Conservation (phyloP, 2,329 filamentous ascomycete species). For the Chaetomium olivaceum region DNA sequence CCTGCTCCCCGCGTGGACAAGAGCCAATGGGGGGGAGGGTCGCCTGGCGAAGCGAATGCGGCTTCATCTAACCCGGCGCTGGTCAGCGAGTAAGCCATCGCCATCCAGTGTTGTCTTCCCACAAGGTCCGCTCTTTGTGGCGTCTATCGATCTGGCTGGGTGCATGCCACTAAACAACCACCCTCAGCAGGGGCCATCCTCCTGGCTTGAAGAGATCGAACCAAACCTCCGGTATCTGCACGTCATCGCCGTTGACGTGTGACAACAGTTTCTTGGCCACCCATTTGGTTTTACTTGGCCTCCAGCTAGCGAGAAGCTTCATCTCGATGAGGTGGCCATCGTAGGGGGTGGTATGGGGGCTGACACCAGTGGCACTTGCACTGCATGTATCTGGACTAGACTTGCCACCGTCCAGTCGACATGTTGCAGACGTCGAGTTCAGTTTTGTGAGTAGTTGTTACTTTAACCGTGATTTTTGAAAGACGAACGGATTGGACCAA, state of each 20-base stretch:
- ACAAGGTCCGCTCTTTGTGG: slow-evolving; percentile 1
- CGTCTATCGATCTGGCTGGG: slow-evolving; percentile 19
- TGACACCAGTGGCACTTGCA: neutral
- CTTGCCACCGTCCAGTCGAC: neutral
- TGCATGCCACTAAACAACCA: slow-evolving; percentile 26
- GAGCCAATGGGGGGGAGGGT: slow-evolving; percentile 11
- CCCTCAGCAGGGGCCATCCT: slow-evolving; percentile 15
- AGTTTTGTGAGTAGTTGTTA: neutral
- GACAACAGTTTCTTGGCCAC: slow-evolving; percentile 24
- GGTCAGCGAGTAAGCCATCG: neutral
- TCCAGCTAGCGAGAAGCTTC: neutral
- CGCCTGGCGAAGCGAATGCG: neutral
- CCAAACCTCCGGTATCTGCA: slow-evolving; percentile 21
- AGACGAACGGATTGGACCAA: neutral
- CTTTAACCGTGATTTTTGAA: neutral
- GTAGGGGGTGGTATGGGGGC: too few species aligned
- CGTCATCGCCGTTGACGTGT: slow-evolving; percentile 28
- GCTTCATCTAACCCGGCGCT: neutral
- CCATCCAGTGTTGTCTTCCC: neutral
- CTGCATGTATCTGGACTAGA: neutral
- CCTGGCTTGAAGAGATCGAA: slow-evolving; percentile 16
- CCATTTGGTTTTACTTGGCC: slow-evolving; percentile 24
- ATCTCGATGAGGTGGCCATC: neutral
- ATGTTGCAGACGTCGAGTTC: neutral
- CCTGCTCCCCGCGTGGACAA: neutral